Evolutionary conservation across 257 asterid genomes (phyloP).

Genomic region (Capsicum baccatum): DNA sequence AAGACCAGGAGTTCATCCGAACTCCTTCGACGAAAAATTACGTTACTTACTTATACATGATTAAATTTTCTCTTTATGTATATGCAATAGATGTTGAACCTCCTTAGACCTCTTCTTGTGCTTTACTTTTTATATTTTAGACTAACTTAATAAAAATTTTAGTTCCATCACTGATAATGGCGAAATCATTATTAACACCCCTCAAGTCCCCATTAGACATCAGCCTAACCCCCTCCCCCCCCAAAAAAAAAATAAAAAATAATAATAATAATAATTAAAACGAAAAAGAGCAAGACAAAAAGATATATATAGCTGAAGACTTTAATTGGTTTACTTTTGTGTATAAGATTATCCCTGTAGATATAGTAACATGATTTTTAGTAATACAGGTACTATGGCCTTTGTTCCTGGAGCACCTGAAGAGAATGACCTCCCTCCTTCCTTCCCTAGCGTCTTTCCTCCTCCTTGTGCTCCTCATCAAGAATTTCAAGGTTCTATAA

Average conservation of each 20-base stretch:
- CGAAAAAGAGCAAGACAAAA: neutral
- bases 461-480: conserved; percentile 54
- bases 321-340: conserved; percentile 26
- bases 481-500: conserved; percentile 56
- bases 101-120: too few species aligned
- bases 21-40: too few species aligned
- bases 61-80: too few species aligned
- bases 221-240: too few species aligned
- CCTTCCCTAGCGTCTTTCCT: conserved; percentile 29
- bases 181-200: neutral
- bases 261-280: too few species aligned
- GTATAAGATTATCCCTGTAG: neutral
- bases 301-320: conserved; percentile 17
- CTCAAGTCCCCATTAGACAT: neutral
- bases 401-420: conserved; percentile 51
- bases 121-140: too few species aligned
- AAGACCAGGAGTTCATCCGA: too few species aligned
- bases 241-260: neutral
- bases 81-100: too few species aligned
- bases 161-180: too few species aligned
- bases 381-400: conserved; percentile 45
- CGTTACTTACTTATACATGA: too few species aligned
- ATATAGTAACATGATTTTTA: conserved; percentile 35
- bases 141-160: too few species aligned
- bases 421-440: conserved; percentile 38